Percentiles rank a stretch among this genome's conserved stretches.
Conservation (phyloP, 257 asterid species). For the Anisodus tanguticus region DNA sequence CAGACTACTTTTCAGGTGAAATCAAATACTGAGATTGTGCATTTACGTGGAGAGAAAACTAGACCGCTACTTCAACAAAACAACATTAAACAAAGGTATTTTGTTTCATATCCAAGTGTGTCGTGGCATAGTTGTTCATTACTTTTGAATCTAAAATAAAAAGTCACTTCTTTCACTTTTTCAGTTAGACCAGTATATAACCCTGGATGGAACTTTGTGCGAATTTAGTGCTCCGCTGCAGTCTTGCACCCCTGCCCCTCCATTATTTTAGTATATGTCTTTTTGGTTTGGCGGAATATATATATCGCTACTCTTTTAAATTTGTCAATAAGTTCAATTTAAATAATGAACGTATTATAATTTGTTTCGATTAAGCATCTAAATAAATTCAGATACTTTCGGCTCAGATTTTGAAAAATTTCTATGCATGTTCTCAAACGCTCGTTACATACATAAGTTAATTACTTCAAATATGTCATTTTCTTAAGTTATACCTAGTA, state of each 20-base stretch:
- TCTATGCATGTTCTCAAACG: too few relatives aligned
- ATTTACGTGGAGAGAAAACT: background rate
- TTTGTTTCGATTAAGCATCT: too few relatives aligned
- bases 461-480: too few relatives aligned
- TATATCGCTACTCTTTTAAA: too few relatives aligned
- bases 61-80: background rate
- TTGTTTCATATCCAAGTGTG: background rate
- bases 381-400: too few relatives aligned
- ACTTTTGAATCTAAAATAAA: background rate
- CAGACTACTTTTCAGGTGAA: background rate
- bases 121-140: background rate
- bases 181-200: background rate
- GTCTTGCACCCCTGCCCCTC: background rate
- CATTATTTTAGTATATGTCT: background rate
- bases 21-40: background rate
- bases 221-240: background rate
- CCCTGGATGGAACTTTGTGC: constrained; percentile 16
- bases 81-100: background rate
- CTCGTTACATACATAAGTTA: too few relatives aligned
- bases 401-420: too few relatives aligned
- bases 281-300: background rate
- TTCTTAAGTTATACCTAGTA: too few relatives aligned
- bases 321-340: too few relatives aligned
- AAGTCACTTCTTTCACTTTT: background rate
- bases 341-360: too few relatives aligned